Evolutionary conservation across 139 green algal species (phyloP).

Genomic region (Chlamydomonas asymmetrica): DNA sequence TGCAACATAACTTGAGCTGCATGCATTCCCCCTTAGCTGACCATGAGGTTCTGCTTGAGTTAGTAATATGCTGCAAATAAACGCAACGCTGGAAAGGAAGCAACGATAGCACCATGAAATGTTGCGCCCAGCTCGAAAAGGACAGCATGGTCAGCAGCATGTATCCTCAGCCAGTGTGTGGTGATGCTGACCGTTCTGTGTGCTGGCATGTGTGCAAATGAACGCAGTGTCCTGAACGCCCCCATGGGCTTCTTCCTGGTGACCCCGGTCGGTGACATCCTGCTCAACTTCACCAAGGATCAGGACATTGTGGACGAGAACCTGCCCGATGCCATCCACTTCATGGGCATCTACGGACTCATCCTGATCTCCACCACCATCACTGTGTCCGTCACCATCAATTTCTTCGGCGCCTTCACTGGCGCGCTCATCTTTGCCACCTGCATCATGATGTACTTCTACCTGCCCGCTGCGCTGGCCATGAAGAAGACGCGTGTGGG

Average conservation of each 20-base stretch:
- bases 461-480: slow-evolving; percentile 60
- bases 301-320: slow-evolving; percentile 68
- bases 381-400: slow-evolving; percentile 62
- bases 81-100: too few relatives aligned
- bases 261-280: slow-evolving; percentile 65
- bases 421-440: slow-evolving; percentile 50
- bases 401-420: slow-evolving; percentile 55
- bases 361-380: slow-evolving; percentile 65
- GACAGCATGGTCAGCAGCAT: too few relatives aligned
- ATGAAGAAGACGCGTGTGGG: slow-evolving; percentile 64
- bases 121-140: too few relatives aligned
- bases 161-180: too few relatives aligned
- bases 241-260: slow-evolving; percentile 68
- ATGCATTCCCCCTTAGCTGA: too few relatives aligned
- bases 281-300: slow-evolving; percentile 66
- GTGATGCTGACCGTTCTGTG: too few relatives aligned
- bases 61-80: too few relatives aligned
- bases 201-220: slow-evolving; percentile 30
- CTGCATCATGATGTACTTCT: slow-evolving; percentile 52
- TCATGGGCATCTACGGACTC: slow-evolving; percentile 61
- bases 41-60: too few relatives aligned
- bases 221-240: slow-evolving; percentile 43
- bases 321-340: slow-evolving; percentile 58
- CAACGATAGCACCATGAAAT: too few relatives aligned
- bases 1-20: too few relatives aligned